phyloP scores from a whole-genome alignment of 257 asterid genomes.

The Parsonsia alboflavescens region DNA sequence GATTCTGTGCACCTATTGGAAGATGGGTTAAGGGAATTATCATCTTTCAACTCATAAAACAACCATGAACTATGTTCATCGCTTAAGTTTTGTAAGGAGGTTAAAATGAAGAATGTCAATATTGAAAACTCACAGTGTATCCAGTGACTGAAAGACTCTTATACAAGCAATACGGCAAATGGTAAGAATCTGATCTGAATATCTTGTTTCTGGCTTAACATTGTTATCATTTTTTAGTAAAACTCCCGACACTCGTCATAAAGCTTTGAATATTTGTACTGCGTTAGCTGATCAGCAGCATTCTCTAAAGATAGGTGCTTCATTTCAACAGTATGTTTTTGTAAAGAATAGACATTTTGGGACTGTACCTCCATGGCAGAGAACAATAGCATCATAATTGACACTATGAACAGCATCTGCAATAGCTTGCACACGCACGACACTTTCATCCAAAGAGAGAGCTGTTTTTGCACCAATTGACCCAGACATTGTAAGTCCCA shows the following conservation, averaged over 20 bases:
- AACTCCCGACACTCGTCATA: background rate
- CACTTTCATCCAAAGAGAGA: conserved; percentile 76
- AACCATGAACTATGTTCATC: background rate
- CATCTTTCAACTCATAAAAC: background rate
- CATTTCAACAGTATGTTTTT: background rate
- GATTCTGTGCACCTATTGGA: background rate
- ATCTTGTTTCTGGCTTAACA: background rate
- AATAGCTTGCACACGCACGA: conserved; percentile 76
- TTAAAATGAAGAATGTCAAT: no score
- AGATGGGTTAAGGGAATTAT: background rate
- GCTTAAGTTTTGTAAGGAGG: background rate
- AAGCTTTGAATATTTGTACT: background rate
- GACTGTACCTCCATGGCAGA: conserved; percentile 90
- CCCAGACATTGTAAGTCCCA: conserved; percentile 98
- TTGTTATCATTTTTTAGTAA: background rate
- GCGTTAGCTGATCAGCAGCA: no score
- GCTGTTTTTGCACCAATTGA: conserved; percentile 92
- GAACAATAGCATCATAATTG: conserved; percentile 63
- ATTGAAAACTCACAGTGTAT: no score
- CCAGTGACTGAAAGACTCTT: background rate
- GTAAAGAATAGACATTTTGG: background rate
- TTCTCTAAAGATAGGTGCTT: no score
- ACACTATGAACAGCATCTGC: conserved; percentile 83
- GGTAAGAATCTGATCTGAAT: background rate
- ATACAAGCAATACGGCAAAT: background rate